Percentiles rank a stretch among this genome's conserved stretches.
These are phyloP conservation scores for Trichoderma orchidacearum DNA, from an alignment of 495 filamentous ascomycete species.

Conservation along the genomic window DNA sequence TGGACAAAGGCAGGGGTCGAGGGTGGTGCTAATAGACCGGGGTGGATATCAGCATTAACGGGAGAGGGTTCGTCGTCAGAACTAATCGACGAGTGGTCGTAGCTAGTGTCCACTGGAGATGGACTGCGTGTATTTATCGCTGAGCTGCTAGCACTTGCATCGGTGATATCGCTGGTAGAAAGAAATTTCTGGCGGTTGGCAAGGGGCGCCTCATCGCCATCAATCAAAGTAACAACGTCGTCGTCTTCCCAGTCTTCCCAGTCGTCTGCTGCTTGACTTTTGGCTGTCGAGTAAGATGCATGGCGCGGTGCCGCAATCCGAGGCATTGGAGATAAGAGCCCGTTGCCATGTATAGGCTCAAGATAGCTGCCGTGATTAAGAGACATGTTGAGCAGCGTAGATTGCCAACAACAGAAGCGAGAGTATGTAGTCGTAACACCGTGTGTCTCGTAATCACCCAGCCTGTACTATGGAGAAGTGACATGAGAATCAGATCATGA, in stretches of 20 bases:
- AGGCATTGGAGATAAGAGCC: not conserved
- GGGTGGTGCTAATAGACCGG: not conserved
- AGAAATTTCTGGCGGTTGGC: not conserved
- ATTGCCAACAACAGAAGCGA: not conserved
- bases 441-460: not conserved
- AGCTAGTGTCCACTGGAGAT: conserved; percentile 7
- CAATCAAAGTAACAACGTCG: conserved; percentile 16
- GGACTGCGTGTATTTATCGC: conserved; percentile 1
- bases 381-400: not conserved
- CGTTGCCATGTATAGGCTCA: not conserved
- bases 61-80: conserved; percentile 8
- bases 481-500: not conserved
- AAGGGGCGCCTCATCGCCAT: conserved; percentile 7
- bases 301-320: not conserved
- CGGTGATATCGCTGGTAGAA: not conserved
- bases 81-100: conserved; percentile 8
- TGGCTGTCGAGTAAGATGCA: not conserved
- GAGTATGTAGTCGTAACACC: not conserved
- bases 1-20: not conserved
- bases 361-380: not conserved
- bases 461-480: not conserved
- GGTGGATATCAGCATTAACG: not conserved
- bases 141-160: not conserved
- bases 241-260: conserved; percentile 37
- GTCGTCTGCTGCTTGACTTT: conserved; percentile 17